Evolutionary conservation across 1,139 yeast genomes (phyloP).

Genomic region (Petasospora rhodanensis): DNA sequence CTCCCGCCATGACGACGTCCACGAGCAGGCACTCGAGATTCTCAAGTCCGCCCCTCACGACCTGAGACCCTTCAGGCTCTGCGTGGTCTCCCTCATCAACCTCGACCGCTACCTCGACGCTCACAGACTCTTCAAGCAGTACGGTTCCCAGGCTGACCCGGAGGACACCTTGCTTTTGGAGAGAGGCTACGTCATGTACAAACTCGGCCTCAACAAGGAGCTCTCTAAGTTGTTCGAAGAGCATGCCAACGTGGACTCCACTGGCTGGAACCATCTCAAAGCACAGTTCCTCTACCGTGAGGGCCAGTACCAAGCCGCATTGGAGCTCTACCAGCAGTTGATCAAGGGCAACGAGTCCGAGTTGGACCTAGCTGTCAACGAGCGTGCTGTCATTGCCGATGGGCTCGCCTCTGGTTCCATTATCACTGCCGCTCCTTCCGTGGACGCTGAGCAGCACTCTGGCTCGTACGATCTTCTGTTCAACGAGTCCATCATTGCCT

Average conservation of each 20-base stretch:
- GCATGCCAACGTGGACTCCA: constrained; percentile 27
- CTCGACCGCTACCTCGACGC: constrained; percentile 66
- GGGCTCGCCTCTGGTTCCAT: constrained; percentile 18
- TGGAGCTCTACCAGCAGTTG: constrained; percentile 49
- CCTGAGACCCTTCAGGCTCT: constrained; percentile 50
- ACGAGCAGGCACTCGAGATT: constrained; percentile 38
- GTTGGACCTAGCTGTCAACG: constrained; percentile 63
- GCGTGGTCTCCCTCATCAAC: constrained; percentile 66
- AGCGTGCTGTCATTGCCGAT: constrained; percentile 62
- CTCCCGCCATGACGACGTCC: constrained; percentile 45
- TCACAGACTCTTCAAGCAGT: constrained; percentile 39
- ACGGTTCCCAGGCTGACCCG: constrained; percentile 31
- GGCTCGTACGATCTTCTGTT: constrained; percentile 57
- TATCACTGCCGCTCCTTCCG: constrained; percentile 6
- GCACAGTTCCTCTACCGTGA: constrained; percentile 77
- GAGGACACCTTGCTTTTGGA: constrained; percentile 45
- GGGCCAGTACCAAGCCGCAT: constrained; percentile 56
- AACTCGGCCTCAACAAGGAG: constrained; percentile 44
- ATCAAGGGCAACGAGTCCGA: constrained; percentile 29
- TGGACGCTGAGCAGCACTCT: too few relatives aligned
- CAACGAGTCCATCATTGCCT: constrained; percentile 59
- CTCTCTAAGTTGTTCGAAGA: constrained; percentile 38
- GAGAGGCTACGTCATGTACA: constrained; percentile 67
- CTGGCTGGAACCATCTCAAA: constrained; percentile 67
- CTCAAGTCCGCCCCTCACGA: constrained; percentile 43